Evolutionary conservation across 768 basidiomycete genomes (phyloP).

Genomic region (Kwoniella newhampshirensis): DNA sequence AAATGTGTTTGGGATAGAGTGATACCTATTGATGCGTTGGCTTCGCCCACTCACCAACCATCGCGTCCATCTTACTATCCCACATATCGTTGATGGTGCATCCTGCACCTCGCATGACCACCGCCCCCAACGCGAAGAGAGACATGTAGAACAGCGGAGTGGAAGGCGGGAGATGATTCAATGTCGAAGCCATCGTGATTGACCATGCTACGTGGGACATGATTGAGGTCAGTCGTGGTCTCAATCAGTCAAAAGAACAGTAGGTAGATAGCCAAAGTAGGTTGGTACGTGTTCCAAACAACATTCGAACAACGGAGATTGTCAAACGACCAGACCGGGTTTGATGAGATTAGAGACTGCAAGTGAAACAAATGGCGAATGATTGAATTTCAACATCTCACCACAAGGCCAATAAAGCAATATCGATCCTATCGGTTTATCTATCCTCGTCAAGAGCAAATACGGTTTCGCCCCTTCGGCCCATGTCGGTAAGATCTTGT

Average conservation of each 20-base stretch:
- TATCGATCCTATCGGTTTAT: constrained; percentile 94
- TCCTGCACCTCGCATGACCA: constrained; percentile 96
- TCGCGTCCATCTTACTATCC: constrained; percentile 87
- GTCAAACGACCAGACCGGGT: neutral
- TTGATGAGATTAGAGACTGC: neutral
- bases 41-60: constrained; percentile 84
- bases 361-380: neutral
- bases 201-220: constrained; percentile 75
- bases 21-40: too few relatives aligned
- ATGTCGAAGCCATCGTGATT: constrained; percentile 93
- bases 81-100: constrained; percentile 99
- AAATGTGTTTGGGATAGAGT: too few relatives aligned
- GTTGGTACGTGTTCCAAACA: too few relatives aligned
- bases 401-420: constrained; percentile 92
- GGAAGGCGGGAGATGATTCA: constrained; percentile 65
- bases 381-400: constrained; percentile 56
- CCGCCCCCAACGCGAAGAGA: constrained; percentile 83
- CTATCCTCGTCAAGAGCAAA: constrained; percentile 77
- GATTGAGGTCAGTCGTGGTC: neutral
- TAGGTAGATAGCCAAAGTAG: too few relatives aligned
- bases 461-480: constrained; percentile 62
- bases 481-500: constrained; percentile 39
- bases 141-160: constrained; percentile 72
- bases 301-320: too few relatives aligned
- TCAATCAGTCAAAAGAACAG: too few relatives aligned